Percentiles rank a stretch among this genome's conserved stretches.
Evolutionary conservation across 2,329 filamentous ascomycete species (phyloP).

Genomic region (Cylindrodendrum hubeiense): DNA sequence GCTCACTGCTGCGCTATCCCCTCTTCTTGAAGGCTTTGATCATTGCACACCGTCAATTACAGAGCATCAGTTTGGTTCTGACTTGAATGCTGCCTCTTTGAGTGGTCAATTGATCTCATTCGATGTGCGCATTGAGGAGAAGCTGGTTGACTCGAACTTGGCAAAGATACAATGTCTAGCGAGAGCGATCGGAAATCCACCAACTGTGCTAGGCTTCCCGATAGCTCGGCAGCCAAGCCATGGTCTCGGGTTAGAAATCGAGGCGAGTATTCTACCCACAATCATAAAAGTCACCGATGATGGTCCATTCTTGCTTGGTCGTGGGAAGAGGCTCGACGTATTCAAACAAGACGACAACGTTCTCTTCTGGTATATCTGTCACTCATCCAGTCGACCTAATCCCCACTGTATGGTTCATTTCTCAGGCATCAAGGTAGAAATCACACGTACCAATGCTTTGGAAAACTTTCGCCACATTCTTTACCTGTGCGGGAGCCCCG

Average conservation of each 20-base stretch:
- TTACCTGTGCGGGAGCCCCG: not conserved
- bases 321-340: not conserved
- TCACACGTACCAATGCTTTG: too few relatives aligned
- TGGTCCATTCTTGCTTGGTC: not conserved
- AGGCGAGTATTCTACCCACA: not conserved
- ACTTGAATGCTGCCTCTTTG: not conserved
- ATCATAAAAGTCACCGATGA: not conserved
- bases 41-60: not conserved
- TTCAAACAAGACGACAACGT: not conserved
- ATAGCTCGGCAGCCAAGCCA: not conserved
- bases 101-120: not conserved
- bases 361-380: not conserved
- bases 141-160: not conserved
- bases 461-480: not conserved
- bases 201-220: not conserved
- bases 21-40: not conserved
- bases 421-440: not conserved
- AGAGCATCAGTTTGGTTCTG: not conserved
- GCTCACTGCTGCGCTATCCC: not conserved
- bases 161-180: not conserved
- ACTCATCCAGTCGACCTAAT: not conserved
- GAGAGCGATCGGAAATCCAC: not conserved
- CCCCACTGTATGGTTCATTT: not conserved
- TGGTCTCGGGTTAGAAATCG: not conserved
- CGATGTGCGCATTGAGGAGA: not conserved